Evolutionary conservation across 352 stramenopile species (phyloP).

Genomic region (Phytophthora multivora): DNA sequence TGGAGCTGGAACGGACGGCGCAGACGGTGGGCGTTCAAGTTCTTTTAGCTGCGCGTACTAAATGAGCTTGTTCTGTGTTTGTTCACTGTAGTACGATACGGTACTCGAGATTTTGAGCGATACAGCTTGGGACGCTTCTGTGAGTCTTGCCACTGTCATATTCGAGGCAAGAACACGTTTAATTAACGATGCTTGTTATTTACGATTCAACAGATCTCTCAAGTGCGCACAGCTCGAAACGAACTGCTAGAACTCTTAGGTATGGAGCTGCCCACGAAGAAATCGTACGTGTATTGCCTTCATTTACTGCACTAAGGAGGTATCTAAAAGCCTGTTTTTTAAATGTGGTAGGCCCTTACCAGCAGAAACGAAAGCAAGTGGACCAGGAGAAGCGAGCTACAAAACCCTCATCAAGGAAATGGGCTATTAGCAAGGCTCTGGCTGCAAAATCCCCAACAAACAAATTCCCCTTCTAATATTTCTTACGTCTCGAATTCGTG

Average conservation of each 20-base stretch:
- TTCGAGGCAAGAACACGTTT: neutral
- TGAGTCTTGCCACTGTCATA: constrained; percentile 22
- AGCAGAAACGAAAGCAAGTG: constrained; percentile 8
- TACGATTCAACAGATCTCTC: constrained; percentile 41
- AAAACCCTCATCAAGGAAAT: constrained; percentile 79
- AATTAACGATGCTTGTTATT: neutral
- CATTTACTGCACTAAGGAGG: neutral
- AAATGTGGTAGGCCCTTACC: no score
- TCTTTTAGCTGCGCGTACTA: neutral
- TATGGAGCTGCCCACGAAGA: constrained; percentile 67
- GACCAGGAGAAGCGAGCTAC: constrained; percentile 41
- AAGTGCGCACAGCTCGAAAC: constrained; percentile 59
- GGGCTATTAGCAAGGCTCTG: constrained; percentile 55
- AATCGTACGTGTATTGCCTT: constrained; percentile 43
- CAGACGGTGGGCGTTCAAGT: no score
- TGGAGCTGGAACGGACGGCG: no score
- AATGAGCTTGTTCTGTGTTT: constrained; percentile 5
- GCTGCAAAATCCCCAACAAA: constrained; percentile 8
- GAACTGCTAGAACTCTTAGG: constrained; percentile 66
- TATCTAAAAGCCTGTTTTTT: no score
- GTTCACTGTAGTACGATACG: constrained; percentile 55
- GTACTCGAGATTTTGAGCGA: constrained; percentile 80
- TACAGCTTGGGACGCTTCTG: constrained; percentile 79
- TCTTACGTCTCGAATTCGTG: constrained; percentile 33
- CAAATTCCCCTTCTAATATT: neutral